Evolutionary conservation across 1,139 yeast species (phyloP).

Genomic region (Geotrichum reessii): DNA sequence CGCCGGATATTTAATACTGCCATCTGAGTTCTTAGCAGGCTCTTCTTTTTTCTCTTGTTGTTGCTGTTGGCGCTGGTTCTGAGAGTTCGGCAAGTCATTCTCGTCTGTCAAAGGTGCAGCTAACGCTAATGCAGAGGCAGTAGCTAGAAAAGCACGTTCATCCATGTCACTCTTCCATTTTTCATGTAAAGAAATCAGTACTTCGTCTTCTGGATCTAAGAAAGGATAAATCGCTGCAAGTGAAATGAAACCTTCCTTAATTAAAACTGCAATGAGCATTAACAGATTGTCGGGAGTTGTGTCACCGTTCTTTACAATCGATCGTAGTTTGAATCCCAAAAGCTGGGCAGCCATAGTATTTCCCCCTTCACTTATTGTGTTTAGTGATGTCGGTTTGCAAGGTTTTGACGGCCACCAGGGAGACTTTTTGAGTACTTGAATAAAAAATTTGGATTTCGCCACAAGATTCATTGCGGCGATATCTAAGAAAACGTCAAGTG

Average conservation of each 20-base stretch:
- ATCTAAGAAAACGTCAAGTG: slow-evolving; percentile 57
- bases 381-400: slow-evolving; percentile 35
- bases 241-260: slow-evolving; percentile 65
- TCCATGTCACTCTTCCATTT: slow-evolving; percentile 50
- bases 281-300: slow-evolving; percentile 45
- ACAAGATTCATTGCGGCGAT: slow-evolving; percentile 45
- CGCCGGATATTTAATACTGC: slow-evolving; percentile 22
- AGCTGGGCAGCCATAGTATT: slow-evolving; percentile 55
- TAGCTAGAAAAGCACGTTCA: slow-evolving; percentile 58
- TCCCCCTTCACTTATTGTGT: slow-evolving; percentile 47
- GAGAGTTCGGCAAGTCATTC: slow-evolving; percentile 32
- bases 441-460: slow-evolving; percentile 43
- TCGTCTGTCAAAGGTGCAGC: slow-evolving; percentile 81
- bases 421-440: slow-evolving; percentile 47
- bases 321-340: slow-evolving; percentile 51
- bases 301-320: slow-evolving; percentile 33
- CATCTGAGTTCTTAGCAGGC: slow-evolving; percentile 21
- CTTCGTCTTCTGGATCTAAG: slow-evolving; percentile 44
- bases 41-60: slow-evolving; percentile 16
- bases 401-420: slow-evolving; percentile 61
- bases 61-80: slow-evolving; percentile 14
- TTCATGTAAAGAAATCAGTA: slow-evolving; percentile 42
- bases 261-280: slow-evolving; percentile 47
- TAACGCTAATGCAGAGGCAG: slow-evolving; percentile 74
- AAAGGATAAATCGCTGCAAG: slow-evolving; percentile 58